phyloP scores from a whole-genome alignment of 805 yeast genomes.

The Cyberlindnera euphorbiiphila region DNA sequence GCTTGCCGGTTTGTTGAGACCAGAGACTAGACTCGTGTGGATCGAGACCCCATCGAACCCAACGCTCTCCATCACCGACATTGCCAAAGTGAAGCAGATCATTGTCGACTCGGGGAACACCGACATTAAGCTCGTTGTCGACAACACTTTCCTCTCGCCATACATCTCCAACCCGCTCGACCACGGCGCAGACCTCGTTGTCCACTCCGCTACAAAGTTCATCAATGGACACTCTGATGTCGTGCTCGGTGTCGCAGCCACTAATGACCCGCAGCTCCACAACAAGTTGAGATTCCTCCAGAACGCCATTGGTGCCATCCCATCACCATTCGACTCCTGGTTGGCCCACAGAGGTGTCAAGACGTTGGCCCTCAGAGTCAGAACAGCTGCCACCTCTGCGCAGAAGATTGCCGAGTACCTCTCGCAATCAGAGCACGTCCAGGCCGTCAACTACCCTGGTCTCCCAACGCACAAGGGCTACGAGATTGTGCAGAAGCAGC shows the following conservation, averaged over 20 bases:
- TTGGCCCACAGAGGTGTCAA: conserved; percentile 89
- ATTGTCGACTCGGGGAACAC: conserved; percentile 48
- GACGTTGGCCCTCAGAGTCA: conserved; percentile 77
- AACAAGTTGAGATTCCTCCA: conserved; percentile 72
- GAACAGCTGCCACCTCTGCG: conserved; percentile 65
- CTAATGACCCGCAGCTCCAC: conserved; percentile 57
- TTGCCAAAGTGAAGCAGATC: conserved; percentile 53
- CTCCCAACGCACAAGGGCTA: conserved; percentile 60
- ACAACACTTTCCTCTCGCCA: conserved; percentile 86
- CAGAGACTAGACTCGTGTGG: conserved; percentile 77
- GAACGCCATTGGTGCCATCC: conserved; percentile 85
- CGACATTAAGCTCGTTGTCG: conserved; percentile 65
- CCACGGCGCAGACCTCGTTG: conserved; percentile 83
- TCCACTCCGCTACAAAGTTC: conserved; percentile 87
- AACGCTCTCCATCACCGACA: conserved; percentile 75
- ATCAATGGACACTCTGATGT: conserved; percentile 92
- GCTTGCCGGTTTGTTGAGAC: conserved; percentile 49
- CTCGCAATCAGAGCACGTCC: conserved; percentile 45
- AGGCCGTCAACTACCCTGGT: conserved; percentile 81
- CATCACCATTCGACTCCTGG: conserved; percentile 90
- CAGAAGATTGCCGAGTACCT: conserved; percentile 65
- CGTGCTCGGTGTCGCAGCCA: conserved; percentile 78
- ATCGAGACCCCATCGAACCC: conserved; percentile 89
- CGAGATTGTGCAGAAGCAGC: conserved; percentile 66
- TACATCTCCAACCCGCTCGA: conserved; percentile 80